Conservation (phyloP, 371 early-diverging fungal genomes). For the Rhizopus sp. region DNA sequence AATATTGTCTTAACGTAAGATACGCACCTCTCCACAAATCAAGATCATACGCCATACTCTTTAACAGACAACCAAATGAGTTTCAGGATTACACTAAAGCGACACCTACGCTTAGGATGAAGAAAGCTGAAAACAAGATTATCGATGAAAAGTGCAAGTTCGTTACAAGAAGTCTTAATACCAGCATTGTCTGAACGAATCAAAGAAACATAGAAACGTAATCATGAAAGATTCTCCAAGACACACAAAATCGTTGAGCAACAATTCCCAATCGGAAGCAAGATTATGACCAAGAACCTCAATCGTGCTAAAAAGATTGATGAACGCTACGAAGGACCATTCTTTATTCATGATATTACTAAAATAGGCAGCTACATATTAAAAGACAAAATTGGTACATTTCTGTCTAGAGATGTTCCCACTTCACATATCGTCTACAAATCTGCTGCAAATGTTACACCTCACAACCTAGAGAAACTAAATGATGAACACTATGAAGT, state of each 20-base stretch:
- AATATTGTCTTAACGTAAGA: conserved; percentile 9
- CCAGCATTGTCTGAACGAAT: conserved; percentile 3
- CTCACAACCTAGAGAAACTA: too few species aligned
- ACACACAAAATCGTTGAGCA: not conserved
- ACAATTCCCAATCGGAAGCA: conserved; percentile 4
- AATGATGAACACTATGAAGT: too few species aligned
- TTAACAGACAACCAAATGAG: conserved; percentile 5
- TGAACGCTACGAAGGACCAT: not conserved
- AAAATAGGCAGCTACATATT: not conserved
- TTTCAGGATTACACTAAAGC: conserved; percentile 4
- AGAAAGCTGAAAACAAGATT: not conserved
- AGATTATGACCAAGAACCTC: conserved; percentile 9
- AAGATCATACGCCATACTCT: not conserved
- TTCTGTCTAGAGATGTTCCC: conserved; percentile 8
- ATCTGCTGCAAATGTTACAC: not conserved
- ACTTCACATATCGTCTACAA: conserved; percentile 2
- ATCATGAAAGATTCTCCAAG: conserved; percentile 3
- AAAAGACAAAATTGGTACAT: not conserved
- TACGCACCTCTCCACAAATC: conserved; percentile 9
- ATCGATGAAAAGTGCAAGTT: conserved; percentile 1
- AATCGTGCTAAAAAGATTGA: not conserved
- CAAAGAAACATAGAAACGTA: not conserved
- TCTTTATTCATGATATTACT: not conserved
- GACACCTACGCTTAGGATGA: not conserved
- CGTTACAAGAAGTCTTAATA: conserved; percentile 2